Evolutionary conservation across 2,329 filamentous ascomycete species (phyloP).

Genomic region (Ambrosiella xylebori): DNA sequence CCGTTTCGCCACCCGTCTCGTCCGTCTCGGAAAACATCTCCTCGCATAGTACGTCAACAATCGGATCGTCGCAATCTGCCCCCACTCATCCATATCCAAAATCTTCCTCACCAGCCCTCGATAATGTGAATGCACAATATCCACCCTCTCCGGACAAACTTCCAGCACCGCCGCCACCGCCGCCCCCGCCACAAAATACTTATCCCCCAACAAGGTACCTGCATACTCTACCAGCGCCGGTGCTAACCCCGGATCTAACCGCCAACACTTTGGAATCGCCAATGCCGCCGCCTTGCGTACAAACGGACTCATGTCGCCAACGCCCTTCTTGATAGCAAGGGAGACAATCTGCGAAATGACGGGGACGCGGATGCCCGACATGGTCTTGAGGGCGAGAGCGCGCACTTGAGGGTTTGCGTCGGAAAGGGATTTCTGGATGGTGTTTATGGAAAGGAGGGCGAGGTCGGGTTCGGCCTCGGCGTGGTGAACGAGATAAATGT

Average conservation of each 20-base stretch:
- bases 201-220: conserved; percentile 62
- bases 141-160: conserved; percentile 71
- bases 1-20: conserved; percentile 27
- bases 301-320: conserved; percentile 82
- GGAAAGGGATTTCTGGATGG: conserved; percentile 92
- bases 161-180: conserved; percentile 81
- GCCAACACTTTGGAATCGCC: conserved; percentile 90
- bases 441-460: conserved; percentile 90
- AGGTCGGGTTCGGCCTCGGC: conserved; percentile 93
- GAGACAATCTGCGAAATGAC: conserved; percentile 97
- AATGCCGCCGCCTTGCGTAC: conserved; percentile 86
- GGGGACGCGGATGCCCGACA: conserved; percentile 93
- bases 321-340: conserved; percentile 84
- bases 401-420: conserved; percentile 82
- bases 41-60: conserved; percentile 74
- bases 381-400: conserved; percentile 82
- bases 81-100: conserved; percentile 99
- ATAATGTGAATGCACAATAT: conserved; percentile 84
- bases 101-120: conserved; percentile 70
- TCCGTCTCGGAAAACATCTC: conserved; percentile 66
- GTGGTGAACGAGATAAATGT: conserved; percentile 94
- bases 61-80: conserved; percentile 66
- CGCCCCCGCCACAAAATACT: conserved; percentile 89
- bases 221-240: conserved; percentile 77
- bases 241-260: conserved; percentile 68